Conservation (phyloP, 257 asterid species). For the Solanum verrucosum region DNA sequence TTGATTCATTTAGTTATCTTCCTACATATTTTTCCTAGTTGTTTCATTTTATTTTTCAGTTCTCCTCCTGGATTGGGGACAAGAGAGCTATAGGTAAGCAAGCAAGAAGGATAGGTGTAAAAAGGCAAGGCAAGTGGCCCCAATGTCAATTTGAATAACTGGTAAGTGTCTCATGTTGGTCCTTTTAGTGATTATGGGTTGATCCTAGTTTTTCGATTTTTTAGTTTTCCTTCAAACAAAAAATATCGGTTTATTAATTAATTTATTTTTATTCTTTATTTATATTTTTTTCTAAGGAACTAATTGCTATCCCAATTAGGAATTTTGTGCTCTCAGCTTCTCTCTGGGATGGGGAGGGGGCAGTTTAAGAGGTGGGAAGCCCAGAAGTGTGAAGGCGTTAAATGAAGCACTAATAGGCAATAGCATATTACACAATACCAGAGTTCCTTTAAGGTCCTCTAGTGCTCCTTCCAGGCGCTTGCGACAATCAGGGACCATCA, state of each 20-base stretch:
- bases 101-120: not conserved
- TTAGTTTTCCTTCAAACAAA: not conserved
- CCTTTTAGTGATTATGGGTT: not conserved
- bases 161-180: not conserved
- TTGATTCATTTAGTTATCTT: too few relatives aligned
- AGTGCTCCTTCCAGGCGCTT: conserved; percentile 78
- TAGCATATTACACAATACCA: conserved; percentile 34
- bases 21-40: not conserved
- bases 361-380: not conserved
- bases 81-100: not conserved
- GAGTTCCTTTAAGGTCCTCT: conserved; percentile 57
- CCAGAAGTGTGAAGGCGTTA: not conserved
- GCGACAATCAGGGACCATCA: conserved; percentile 94
- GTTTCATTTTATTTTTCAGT: not conserved
- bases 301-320: not conserved
- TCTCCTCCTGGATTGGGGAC: not conserved
- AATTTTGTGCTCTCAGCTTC: not conserved
- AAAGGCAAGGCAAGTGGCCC: not conserved
- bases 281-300: not conserved
- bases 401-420: not conserved
- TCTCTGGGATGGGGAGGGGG: not conserved
- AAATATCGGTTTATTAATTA: not conserved
- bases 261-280: not conserved
- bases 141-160: not conserved
- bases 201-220: not conserved